Percentiles rank a stretch among this genome's conserved stretches.
Evolutionary conservation across 2,329 filamentous ascomycete genomes (phyloP).

Genomic region (Hymenoscyphus fraxineus): DNA sequence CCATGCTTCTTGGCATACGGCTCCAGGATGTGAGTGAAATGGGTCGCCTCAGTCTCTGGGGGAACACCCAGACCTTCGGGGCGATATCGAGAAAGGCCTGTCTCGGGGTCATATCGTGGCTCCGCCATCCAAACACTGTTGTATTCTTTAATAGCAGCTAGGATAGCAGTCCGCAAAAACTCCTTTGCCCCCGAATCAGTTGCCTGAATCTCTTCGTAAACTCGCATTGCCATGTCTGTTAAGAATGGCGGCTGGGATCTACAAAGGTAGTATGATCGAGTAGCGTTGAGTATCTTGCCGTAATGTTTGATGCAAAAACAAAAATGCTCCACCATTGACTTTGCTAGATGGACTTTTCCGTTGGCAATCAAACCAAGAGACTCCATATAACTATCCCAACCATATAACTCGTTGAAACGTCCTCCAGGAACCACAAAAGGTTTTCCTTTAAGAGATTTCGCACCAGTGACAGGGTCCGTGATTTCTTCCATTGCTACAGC

Average conservation of each 20-base stretch:
- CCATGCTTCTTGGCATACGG: constrained; percentile 53
- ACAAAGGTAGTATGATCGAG: constrained; percentile 89
- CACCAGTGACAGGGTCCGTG: constrained; percentile 61
- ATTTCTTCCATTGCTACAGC: constrained; percentile 84
- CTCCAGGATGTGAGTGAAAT: constrained; percentile 45
- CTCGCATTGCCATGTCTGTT: constrained; percentile 92
- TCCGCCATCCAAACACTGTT: constrained; percentile 33
- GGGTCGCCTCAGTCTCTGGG: constrained; percentile 53
- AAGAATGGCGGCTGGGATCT: constrained; percentile 95
- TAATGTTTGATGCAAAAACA: constrained; percentile 98
- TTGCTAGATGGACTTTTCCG: constrained; percentile 80
- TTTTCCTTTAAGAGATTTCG: constrained; percentile 70
- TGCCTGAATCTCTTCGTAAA: constrained; percentile 83
- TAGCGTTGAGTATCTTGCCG: constrained; percentile 96
- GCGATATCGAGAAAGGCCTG: constrained; percentile 50
- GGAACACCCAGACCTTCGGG: constrained; percentile 51
- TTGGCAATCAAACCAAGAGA: constrained; percentile 84
- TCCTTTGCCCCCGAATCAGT: constrained; percentile 60
- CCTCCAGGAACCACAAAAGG: constrained; percentile 98
- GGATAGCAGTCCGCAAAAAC: constrained; percentile 73
- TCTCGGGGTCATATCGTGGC: constrained; percentile 46
- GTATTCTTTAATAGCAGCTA: constrained; percentile 85
- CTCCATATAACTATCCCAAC: constrained; percentile 99
- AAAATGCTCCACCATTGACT: constrained; percentile 94
- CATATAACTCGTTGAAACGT: constrained; percentile 96